These are phyloP conservation scores for Sonneratia caseolaris DNA, from an alignment of 345 rosid genomes.

Conservation along the genomic window DNA sequence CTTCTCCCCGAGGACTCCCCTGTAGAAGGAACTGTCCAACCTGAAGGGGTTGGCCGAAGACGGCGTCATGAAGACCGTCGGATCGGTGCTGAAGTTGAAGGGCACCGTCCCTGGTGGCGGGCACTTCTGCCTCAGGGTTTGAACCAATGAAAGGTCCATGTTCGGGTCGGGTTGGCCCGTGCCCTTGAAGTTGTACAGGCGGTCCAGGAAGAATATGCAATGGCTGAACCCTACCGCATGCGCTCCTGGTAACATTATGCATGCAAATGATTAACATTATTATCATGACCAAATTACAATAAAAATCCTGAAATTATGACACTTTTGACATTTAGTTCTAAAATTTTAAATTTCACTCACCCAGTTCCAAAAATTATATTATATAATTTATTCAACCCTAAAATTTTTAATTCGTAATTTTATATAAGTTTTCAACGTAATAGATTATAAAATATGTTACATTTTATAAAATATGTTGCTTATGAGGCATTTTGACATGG, in stretches of 20 bases:
- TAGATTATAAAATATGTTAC: too few species aligned
- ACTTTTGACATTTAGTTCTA: too few species aligned
- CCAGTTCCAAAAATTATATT: too few species aligned
- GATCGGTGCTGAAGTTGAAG: constrained; percentile 14
- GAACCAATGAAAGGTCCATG: constrained; percentile 5
- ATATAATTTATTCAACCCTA: too few species aligned
- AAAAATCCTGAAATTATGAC: too few species aligned
- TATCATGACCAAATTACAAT: too few species aligned
- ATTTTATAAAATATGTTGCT: too few species aligned
- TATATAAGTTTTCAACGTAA: too few species aligned
- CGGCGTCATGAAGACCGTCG: constrained; percentile 11
- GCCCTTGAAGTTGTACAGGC: constrained; percentile 13
- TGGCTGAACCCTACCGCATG: constrained; percentile 16
- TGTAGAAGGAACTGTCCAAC: constrained; percentile 13
- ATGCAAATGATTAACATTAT: too few species aligned
- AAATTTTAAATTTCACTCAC: too few species aligned
- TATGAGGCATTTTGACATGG: too few species aligned
- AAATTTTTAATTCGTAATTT: too few species aligned
- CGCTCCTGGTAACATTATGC: constrained; percentile 5
- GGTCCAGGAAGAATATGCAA: constrained; percentile 13
- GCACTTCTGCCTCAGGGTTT: constrained; percentile 8
- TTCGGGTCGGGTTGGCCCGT: constrained; percentile 11
- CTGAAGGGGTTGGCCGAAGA: constrained; percentile 5
- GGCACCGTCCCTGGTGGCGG: background rate
- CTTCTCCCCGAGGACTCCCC: constrained; percentile 8